Evolutionary conservation across 2,329 filamentous ascomycete genomes (phyloP), one percentile per base, ranked within the genome.

Genomic region (Epichloe gansuensis): DNA sequence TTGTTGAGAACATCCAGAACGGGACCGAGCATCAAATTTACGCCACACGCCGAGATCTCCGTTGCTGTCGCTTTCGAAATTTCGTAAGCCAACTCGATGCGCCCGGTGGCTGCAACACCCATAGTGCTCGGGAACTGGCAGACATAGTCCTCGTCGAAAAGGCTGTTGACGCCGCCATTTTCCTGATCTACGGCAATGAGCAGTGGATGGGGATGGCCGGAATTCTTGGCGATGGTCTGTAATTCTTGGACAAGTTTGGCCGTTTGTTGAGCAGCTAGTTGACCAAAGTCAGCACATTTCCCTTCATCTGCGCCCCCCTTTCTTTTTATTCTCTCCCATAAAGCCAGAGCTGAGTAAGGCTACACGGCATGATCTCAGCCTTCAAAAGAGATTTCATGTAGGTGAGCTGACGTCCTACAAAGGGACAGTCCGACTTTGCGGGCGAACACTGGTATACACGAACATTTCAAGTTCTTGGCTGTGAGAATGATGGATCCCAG

Each of bases 101-200:
- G 91, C 25, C 91, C 89, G 4, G 91, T 90, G 23, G 93, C 93
- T n/a, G 91, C 90, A 55, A 96, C 78, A 12, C 91, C 91, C 91
- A 98, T 97, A 57, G 91, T 88, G 63, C 91, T 95, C 8, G 93
- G 93, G 60, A 95, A 98, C 66, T 97, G 93, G 59, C 89, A 90
- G 60, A 97, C 91, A 65, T 91, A 93, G 63, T 93, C 88, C 61
- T 95, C 90, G 66, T 97, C 91, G 63, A 94, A 96, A 2, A 97
- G 78, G 69, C 89, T 95, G 72, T 96, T 97, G 67, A 96, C 91
- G 3, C 91, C 91, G 58, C 93, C 93, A 81, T 98, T 97, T 68
- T 98, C 93, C 66, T 98, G 93, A 65, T 97, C 93, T 39, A 97
- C 74, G 41, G 87, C 91, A 61, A 98, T 96, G 52, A 94, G 75